A percentile compares a stretch with the other conserved stretches of the same genome.
Evolutionary conservation across 2,329 filamentous ascomycete genomes (phyloP).

Genomic region (Phyllosticta citribraziliensis): DNA sequence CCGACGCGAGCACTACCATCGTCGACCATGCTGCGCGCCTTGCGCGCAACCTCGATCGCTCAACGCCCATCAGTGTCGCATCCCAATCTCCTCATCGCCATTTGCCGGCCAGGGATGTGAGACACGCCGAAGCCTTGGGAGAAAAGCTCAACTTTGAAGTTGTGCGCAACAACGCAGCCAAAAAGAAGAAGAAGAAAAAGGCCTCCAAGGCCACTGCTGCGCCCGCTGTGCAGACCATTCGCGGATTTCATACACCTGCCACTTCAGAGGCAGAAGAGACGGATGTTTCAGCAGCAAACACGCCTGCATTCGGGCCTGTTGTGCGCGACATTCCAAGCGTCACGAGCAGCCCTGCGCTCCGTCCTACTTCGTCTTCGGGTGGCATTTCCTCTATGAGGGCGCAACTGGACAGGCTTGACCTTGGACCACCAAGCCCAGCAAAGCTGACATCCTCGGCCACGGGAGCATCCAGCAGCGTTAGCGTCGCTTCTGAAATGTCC

Average conservation of each 20-base stretch:
- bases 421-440: slow-evolving; percentile 48
- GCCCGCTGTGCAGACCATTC: slow-evolving; percentile 32
- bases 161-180: slow-evolving; percentile 12
- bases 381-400: slow-evolving; percentile 76
- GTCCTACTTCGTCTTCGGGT: slow-evolving; percentile 44
- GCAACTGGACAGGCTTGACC: slow-evolving; percentile 68
- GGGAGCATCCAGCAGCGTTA: slow-evolving; percentile 43
- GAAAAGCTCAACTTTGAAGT: slow-evolving; percentile 29
- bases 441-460: slow-evolving; percentile 27
- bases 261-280: slow-evolving; percentile 48
- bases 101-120: slow-evolving; percentile 8
- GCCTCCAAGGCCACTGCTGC: slow-evolving; percentile 25
- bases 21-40: slow-evolving; percentile 2
- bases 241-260: slow-evolving; percentile 41
- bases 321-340: slow-evolving; percentile 37
- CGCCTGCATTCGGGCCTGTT: slow-evolving; percentile 32
- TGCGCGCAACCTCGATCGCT: slow-evolving; percentile 16
- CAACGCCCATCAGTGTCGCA: slow-evolving; percentile 27
- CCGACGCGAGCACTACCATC: background rate
- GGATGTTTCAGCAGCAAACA: slow-evolving; percentile 35
- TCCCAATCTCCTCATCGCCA: slow-evolving; percentile 23
- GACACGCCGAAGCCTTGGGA: slow-evolving; percentile 17
- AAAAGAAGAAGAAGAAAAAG: slow-evolving; percentile 30
- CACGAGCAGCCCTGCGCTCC: slow-evolving; percentile 43
- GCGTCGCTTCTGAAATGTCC: slow-evolving; percentile 33